Percentiles rank a stretch among this genome's conserved stretches.
Evolutionary conservation across 2,329 filamentous ascomycete species (phyloP).

Genomic region (Beauveria brongniartii): DNA sequence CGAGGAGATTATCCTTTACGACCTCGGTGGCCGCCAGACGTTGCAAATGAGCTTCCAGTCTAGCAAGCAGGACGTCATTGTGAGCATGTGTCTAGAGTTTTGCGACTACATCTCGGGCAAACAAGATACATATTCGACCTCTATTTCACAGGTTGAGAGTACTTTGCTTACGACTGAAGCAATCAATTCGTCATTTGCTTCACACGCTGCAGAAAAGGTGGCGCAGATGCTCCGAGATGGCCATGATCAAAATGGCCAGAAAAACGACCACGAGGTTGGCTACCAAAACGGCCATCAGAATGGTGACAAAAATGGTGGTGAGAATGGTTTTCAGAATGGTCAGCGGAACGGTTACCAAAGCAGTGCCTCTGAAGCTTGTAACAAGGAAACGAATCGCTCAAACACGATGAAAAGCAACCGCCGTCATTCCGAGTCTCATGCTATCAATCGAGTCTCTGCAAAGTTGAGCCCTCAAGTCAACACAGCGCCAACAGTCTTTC

Average conservation of each 20-base stretch:
- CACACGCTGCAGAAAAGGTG: background rate
- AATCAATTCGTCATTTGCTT: background rate
- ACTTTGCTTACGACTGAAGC: conserved; percentile 1
- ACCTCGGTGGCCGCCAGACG: background rate
- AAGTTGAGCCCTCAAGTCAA: background rate
- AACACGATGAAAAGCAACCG: background rate
- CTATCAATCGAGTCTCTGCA: background rate
- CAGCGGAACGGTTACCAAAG: background rate
- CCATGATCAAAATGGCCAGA: background rate
- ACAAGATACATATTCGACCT: background rate
- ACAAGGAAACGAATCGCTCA: background rate
- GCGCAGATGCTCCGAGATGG: background rate
- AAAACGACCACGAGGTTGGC: background rate
- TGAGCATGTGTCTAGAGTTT: conserved; percentile 2
- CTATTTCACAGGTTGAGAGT: background rate
- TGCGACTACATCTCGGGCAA: background rate
- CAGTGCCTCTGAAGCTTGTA: background rate
- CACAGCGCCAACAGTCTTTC: background rate
- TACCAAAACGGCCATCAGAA: background rate
- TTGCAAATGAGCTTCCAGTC: background rate
- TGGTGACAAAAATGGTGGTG: background rate
- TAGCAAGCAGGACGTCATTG: background rate
- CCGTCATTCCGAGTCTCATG: background rate
- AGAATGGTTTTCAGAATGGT: background rate
- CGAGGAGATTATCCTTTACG: background rate